Evolutionary conservation across 345 rosid genomes (phyloP), one percentile per base, ranked within the genome.

Genomic region (Trapa incisa): DNA sequence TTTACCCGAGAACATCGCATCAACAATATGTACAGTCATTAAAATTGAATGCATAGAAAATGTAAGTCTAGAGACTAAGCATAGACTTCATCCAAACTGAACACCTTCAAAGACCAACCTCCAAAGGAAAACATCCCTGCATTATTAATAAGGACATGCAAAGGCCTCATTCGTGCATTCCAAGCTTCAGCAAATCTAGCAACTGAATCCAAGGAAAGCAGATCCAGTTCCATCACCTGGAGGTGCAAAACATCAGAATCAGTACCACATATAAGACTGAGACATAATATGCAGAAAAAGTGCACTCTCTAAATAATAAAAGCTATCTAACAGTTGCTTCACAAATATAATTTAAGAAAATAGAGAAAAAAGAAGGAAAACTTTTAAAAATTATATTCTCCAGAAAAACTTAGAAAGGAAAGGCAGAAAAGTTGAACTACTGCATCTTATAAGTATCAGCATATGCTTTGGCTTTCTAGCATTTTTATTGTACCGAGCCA

Each of bases 81-180:
- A 41, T 22, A 43, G 9, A 65, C 6, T 7, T 41, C n/a, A 0
- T 41, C 14, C 53, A 36, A 48, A 14, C 10, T 4, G 47, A 38
- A 47, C 57, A 17, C 36, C 38, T 22, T 17, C 71, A 66, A 67
- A 53, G 15, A 63, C 85, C 5, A 70, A 90, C 98, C 98, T 87
- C 98, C 94, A 65, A 93, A 88, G 32, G 99, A 82, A 81, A 90
- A 93, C 66, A 93, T 88, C 43, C 96, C 98, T 2, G 98, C 98
- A 73, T 90, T 93, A 73, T 93, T 90, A 45, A 93, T 87, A 54
- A 93, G 88, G 77, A 86, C 89, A 67, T 93, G 89, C 79, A 94
- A 75, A 72, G 96, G 97, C 17, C 77, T 75, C 42, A 65, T 70
- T 32, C 88, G 79, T 0, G 84, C 78, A 73, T 90, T 93, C 94